A percentile compares a stretch with the other conserved stretches of the same genome.
Evolutionary conservation across 1,284 basidiomycete species (phyloP).

Genomic region (Ceratobasidium sp.): DNA sequence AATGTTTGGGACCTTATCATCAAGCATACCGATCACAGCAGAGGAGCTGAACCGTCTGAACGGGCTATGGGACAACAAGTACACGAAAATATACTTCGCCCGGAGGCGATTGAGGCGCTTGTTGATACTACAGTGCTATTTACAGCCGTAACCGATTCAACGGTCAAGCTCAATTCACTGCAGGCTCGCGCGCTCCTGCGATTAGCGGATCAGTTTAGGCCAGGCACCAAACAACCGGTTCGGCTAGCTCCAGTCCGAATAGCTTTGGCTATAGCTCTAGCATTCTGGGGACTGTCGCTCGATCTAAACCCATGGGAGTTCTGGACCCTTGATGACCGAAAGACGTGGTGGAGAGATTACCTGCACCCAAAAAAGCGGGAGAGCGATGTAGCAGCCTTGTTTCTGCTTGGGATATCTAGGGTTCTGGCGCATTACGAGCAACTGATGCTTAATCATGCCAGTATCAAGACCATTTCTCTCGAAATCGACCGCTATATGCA

Average conservation of each 20-base stretch:
- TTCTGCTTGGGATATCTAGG: conserved; percentile 13
- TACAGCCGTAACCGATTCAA: neutral
- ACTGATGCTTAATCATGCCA: conserved; percentile 10
- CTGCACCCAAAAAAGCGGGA: neutral
- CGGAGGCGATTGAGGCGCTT: conserved; percentile 12
- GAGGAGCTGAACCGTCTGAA: neutral
- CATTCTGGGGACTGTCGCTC: conserved; percentile 23
- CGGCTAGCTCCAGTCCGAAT: neutral
- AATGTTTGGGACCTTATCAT: neutral
- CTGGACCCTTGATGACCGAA: neutral
- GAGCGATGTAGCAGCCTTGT: neutral
- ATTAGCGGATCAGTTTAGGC: neutral
- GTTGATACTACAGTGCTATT: conserved; percentile 8
- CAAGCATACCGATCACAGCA: neutral
- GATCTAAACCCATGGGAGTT: conserved; percentile 10
- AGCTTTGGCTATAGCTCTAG: neutral
- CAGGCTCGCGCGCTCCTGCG: neutral
- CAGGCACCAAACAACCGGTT: neutral
- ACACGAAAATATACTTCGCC: neutral
- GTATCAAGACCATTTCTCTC: conserved; percentile 22
- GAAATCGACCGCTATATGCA: conserved; percentile 25
- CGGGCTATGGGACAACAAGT: too few relatives aligned
- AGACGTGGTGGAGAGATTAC: conserved; percentile 6
- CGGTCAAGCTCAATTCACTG: too few relatives aligned
- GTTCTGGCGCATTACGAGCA: neutral